Percentiles rank a stretch among this genome's conserved stretches.
Evolutionary conservation across 139 green algal genomes (phyloP).

Genomic region (Astrephomene gubernaculifera): DNA sequence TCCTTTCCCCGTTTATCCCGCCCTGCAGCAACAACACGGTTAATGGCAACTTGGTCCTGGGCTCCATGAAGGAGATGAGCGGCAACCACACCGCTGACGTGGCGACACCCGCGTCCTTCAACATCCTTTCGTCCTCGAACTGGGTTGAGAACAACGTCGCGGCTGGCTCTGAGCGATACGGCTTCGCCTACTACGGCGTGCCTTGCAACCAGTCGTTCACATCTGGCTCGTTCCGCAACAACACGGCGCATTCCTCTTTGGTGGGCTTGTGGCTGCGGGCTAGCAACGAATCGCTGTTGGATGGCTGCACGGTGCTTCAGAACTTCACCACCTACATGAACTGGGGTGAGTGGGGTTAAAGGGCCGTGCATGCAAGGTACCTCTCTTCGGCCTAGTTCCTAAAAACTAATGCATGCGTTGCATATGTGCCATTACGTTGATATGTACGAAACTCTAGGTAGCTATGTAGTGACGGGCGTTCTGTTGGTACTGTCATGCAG

Average conservation of each 20-base stretch:
- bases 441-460: too few species aligned
- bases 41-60: conserved; percentile 51
- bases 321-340: conserved; percentile 62
- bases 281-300: neutral
- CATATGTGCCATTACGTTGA: too few species aligned
- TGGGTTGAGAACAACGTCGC: conserved; percentile 63
- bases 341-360: conserved; percentile 49
- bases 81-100: conserved; percentile 32
- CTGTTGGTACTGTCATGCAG: too few species aligned
- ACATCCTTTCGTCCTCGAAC: conserved; percentile 35
- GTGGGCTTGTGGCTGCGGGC: conserved; percentile 46
- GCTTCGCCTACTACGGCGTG: conserved; percentile 50
- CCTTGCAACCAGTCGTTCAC: conserved; percentile 21
- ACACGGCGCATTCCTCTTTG: conserved; percentile 57
- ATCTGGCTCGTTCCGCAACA: conserved; percentile 47
- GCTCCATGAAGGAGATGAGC: conserved; percentile 54
- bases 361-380: too few species aligned
- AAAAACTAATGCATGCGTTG: too few species aligned
- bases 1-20: neutral
- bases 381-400: too few species aligned
- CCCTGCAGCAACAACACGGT: conserved; percentile 25
- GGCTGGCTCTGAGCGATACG: conserved; percentile 61
- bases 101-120: conserved; percentile 5
- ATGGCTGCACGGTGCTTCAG: conserved; percentile 52
- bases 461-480: too few species aligned